Evolutionary conservation across 1,284 basidiomycete species (phyloP).

Genomic region (Irpex sp.): DNA sequence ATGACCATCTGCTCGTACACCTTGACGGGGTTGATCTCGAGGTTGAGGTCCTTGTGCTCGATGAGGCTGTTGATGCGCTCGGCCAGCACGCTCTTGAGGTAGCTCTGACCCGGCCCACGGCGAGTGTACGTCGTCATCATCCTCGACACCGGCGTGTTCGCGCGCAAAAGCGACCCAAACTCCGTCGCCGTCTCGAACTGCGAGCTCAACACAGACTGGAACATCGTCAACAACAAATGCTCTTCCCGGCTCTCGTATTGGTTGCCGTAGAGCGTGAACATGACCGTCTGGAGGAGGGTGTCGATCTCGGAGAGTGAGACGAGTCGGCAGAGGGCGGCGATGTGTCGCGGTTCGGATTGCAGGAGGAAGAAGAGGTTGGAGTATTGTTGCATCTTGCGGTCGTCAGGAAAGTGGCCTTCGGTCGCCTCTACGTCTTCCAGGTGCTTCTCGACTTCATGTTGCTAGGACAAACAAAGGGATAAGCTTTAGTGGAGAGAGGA

Average conservation of each 20-base stretch:
- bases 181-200: constrained; percentile 99
- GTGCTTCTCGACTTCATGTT: constrained; percentile 90
- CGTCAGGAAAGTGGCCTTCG: constrained; percentile 87
- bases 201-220: constrained; percentile 94
- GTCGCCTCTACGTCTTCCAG: constrained; percentile 92
- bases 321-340: constrained; percentile 94
- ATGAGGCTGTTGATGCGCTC: constrained; percentile 98
- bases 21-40: constrained; percentile 98
- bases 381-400: constrained; percentile 92
- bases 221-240: constrained; percentile 97
- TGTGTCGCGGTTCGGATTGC: constrained; percentile 95
- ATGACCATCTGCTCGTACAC: constrained; percentile 99
- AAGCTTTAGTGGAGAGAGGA: too few species aligned
- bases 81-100: constrained; percentile 93
- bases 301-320: constrained; percentile 97
- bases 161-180: constrained; percentile 93
- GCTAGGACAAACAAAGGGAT: constrained; percentile 41
- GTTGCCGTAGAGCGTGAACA: constrained; percentile 99
- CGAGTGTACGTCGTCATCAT: constrained; percentile 99
- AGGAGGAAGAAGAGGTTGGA: constrained; percentile 98
- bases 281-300: constrained; percentile 97
- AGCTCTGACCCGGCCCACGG: constrained; percentile 95
- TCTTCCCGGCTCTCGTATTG: constrained; percentile 99
- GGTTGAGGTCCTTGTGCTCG: constrained; percentile 96
- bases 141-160: constrained; percentile 97